Conservation (phyloP, 2,329 filamentous ascomycete genomes). For the Aspergillus pseudonomiae region DNA sequence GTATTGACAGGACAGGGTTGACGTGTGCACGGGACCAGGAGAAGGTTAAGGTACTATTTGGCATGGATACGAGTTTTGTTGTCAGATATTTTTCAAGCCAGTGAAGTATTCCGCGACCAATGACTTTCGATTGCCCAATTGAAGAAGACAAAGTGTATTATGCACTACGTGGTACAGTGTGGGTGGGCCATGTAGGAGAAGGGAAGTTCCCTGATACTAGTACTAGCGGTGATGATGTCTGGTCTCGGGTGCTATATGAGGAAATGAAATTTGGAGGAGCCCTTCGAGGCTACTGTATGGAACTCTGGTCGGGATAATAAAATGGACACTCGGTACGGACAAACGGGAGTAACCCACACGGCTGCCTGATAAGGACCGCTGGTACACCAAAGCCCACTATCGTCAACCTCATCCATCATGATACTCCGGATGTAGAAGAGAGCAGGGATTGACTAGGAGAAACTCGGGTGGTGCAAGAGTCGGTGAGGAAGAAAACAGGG, state of each 20-base stretch:
- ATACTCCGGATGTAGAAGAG: background rate
- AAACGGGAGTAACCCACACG: conserved; percentile 2
- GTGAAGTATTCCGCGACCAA: background rate
- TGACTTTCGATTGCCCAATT: background rate
- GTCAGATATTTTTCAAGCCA: background rate
- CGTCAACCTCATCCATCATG: background rate
- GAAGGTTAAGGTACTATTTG: background rate
- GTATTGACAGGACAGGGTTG: background rate
- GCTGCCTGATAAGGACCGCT: background rate
- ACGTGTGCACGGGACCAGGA: background rate
- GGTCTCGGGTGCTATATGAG: background rate
- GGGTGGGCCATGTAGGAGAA: background rate
- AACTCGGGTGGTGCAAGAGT: conserved; percentile 6
- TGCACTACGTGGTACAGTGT: background rate
- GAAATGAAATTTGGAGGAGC: background rate
- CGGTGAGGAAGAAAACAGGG: conserved; percentile 6
- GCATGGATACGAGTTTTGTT: background rate
- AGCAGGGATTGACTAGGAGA: background rate
- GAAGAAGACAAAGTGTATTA: background rate
- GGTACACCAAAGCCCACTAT: background rate
- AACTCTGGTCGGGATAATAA: background rate
- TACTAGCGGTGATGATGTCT: background rate
- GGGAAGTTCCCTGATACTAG: background rate
- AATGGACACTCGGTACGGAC: background rate
- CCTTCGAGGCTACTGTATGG: background rate